Percentiles rank a stretch among this genome's conserved stretches.
These are phyloP conservation scores for Dissophora ornata DNA, from an alignment of 192 early-diverging fungal species.

Conservation along the genomic window DNA sequence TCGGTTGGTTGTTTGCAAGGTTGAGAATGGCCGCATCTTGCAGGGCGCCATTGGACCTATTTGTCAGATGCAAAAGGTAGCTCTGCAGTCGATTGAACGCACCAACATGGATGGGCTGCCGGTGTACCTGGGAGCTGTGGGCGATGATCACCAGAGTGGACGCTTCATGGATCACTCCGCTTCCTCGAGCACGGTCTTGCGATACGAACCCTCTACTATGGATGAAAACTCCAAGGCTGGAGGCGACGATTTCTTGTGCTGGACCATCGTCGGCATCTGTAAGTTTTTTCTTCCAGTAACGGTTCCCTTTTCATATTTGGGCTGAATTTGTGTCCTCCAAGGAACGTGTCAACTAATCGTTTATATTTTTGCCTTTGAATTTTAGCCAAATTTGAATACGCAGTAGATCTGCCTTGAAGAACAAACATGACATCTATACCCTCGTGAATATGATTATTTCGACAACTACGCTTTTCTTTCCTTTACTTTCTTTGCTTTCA, in stretches of 20 bases:
- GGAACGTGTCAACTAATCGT: slow-evolving; percentile 3
- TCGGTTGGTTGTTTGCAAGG: slow-evolving; percentile 78
- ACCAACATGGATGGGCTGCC: slow-evolving; percentile 27
- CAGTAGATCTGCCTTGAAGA: slow-evolving; percentile 34
- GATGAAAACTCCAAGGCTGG: slow-evolving; percentile 34
- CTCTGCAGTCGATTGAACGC: slow-evolving; percentile 62
- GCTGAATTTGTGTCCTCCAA: too few species aligned
- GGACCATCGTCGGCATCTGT: slow-evolving; percentile 86
- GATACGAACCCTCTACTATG: slow-evolving; percentile 36
- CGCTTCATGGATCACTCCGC: slow-evolving; percentile 51
- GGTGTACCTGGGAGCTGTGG: slow-evolving; percentile 60
- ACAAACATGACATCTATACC: slow-evolving; percentile 12
- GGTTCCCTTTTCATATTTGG: not conserved
- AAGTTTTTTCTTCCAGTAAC: slow-evolving; percentile 39
- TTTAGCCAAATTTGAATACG: slow-evolving; percentile 48
- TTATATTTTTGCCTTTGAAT: not conserved
- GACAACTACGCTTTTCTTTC: not conserved
- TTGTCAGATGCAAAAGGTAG: slow-evolving; percentile 89
- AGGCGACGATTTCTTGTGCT: slow-evolving; percentile 81
- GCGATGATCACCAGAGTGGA: slow-evolving; percentile 47
- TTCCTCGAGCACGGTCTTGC: slow-evolving; percentile 23
- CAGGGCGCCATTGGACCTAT: slow-evolving; percentile 74
- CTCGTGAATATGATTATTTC: not conserved
- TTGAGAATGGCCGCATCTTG: slow-evolving; percentile 78
- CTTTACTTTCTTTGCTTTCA: slow-evolving; percentile 2